Base-by-base conservation (phyloP, 495 filamentous ascomycete genomes). In the Chaetomium tenue region DNA sequence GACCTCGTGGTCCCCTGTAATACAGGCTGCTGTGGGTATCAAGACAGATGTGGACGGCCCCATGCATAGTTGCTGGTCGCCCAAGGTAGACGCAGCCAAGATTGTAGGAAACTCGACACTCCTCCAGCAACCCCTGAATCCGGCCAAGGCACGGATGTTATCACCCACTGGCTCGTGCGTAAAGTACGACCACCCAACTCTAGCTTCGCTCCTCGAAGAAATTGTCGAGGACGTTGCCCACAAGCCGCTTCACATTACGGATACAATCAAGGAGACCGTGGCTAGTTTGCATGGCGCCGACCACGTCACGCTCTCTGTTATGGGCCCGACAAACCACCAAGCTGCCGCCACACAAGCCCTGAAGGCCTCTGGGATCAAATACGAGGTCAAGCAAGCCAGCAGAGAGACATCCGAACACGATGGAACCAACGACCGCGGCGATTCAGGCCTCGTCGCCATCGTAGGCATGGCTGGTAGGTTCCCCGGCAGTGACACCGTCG, bases 51-150 rank as follows among this genome's bases (percentile, higher is more conserved):
- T 50, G 20, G 46, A 50, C 8, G 46, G 46, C 46, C 46, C 46
- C 3, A 50, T 50, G 46, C 46, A 50, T 9, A 50, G 20, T 20
- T 50, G 46, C 46, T 50, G 46, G 46, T 50, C 46, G 5, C 46
- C 46, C 46, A 50, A 20, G 18, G 46, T 50, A 15, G n/a, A 50
- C n/a, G 20, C 46, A 5, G 46, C 46, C n/a, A 12, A 4, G 20
- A 23, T 50, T 8, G 46, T 50, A 50, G 46, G 46, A 6, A 50
- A 20, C n/a, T 50, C 46, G n/a, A 20, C n/a, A 20, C 46, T 50
- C 46, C 46, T 50, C 20, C 46, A 50, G 8, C 46, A 50, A 20
- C 46, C 46, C 46, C 46, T 50, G 46, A 50, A 50, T n/a, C 46
- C 20, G 8, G 20, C 16, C 46, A 50, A 50, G 46, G 46, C 46